Base-by-base conservation (phyloP, 176 grass and related monocot species). In the Lolium rigidum region DNA sequence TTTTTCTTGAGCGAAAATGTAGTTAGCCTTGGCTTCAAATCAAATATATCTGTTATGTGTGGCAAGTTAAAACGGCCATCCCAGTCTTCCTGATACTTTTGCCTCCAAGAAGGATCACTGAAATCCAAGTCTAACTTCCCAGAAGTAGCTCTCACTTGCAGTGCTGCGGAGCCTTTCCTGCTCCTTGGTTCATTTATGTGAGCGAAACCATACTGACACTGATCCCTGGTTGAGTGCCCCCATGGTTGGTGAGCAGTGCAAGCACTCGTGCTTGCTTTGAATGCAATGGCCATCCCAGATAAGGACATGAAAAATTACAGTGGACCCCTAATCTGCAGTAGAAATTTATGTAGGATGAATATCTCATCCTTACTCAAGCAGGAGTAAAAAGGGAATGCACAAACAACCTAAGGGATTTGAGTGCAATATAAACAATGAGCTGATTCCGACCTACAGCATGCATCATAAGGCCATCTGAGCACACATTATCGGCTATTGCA, bases 1-100 rank as follows among this genome's bases (percentile, higher is more conserved):
- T 87, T 92, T 87, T 95, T 93, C 76, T 98, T 92, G 69, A 94
- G 90, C 82, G 91, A 94, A 55, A 98, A 98, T 28, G 95, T 86
- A 79, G 84, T 98, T 76, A 86, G 79, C 31, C 88, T 95, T 87
- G 95, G 95, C 62, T 89, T 78, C 44, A 94, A 71, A 92, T 95
- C 93, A 87, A 94, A 91, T 86, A 98, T 80, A 90, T 98, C 93
- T 12, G 76, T 95, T 26, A 98, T 89, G 81, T 98, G 95, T 54
- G 91, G 95, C 86, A 98, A 88, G 89, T 56, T 86, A 76, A 95
- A 95, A 47, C 84, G 80, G 68, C 73, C 91, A 69, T 93, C 86
- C 92, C 93, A 98, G 58, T 95, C 91, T 76, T 95, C 88, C 69
- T 92, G 87, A 44, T 92, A 92, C 46, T 90, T 87, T 64, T 94